phyloP scores from a whole-genome alignment of 2,329 filamentous ascomycete species.

The Diaporthe capsici region DNA sequence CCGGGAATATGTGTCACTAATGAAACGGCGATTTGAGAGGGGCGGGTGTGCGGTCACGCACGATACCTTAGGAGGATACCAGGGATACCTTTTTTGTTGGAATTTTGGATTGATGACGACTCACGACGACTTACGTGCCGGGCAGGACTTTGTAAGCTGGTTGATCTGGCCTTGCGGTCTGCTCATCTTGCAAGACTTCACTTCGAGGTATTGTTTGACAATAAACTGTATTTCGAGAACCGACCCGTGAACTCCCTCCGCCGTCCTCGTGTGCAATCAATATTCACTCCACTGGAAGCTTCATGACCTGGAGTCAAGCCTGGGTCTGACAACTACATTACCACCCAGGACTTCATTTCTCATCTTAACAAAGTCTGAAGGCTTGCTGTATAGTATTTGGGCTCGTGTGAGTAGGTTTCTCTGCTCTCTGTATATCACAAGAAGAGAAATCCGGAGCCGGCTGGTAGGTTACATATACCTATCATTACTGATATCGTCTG shows the following conservation, averaged over 20 bases:
- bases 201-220: slow-evolving; percentile 20
- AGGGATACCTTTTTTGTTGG: slow-evolving; percentile 16
- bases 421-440: neutral
- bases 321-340: neutral
- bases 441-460: neutral
- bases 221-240: slow-evolving; percentile 25
- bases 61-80: slow-evolving; percentile 20
- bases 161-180: slow-evolving; percentile 9
- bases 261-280: neutral
- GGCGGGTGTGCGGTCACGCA: neutral
- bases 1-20: slow-evolving; percentile 13
- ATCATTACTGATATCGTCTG: neutral
- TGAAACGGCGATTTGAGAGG: slow-evolving; percentile 6
- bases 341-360: neutral
- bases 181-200: slow-evolving; percentile 21
- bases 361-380: neutral
- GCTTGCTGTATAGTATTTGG: neutral
- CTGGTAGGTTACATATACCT: neutral
- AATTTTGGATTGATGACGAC: slow-evolving; percentile 23
- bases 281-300: neutral
- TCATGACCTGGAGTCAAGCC: too few relatives aligned
- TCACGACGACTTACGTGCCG: slow-evolving; percentile 16
- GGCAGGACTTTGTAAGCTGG: slow-evolving; percentile 4
- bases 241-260: neutral
- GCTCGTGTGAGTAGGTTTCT: neutral